Conservation (phyloP, 2,329 filamentous ascomycete species). For the Aspergillus hiratsukae region DNA sequence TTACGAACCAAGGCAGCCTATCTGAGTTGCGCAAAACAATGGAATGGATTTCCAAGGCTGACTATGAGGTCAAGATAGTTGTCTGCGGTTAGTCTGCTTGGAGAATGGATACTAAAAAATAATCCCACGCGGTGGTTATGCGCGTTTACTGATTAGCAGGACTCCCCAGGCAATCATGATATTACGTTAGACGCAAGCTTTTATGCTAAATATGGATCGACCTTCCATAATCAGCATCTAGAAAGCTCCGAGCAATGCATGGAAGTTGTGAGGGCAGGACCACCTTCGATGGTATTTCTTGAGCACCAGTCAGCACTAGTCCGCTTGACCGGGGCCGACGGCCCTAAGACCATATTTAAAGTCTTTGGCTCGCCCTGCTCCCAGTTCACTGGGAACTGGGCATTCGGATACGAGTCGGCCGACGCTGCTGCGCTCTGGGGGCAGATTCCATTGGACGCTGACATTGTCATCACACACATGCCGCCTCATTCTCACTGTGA, state of each 20-base stretch:
- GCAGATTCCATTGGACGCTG: constrained; percentile 47
- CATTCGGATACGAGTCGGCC: constrained; percentile 50
- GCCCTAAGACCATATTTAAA: constrained; percentile 47
- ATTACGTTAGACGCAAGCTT: constrained; percentile 50
- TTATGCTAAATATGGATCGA: constrained; percentile 38
- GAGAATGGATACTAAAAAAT: background rate
- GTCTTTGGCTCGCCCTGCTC: constrained; percentile 58
- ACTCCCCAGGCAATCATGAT: constrained; percentile 54
- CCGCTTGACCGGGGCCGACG: constrained; percentile 40
- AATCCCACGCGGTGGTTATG: background rate
- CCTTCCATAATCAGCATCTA: constrained; percentile 43
- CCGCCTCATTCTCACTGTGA: constrained; percentile 51
- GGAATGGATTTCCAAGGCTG: constrained; percentile 49
- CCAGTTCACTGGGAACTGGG: constrained; percentile 46
- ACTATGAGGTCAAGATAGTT: constrained; percentile 53
- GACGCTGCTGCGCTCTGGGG: constrained; percentile 45
- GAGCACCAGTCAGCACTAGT: constrained; percentile 46
- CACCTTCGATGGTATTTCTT: constrained; percentile 49
- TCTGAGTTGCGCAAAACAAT: constrained; percentile 49
- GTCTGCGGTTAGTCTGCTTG: constrained; percentile 44
- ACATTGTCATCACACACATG: constrained; percentile 55
- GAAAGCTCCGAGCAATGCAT: constrained; percentile 44
- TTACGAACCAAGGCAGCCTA: constrained; percentile 53
- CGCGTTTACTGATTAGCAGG: background rate
- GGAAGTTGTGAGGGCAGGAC: constrained; percentile 36